A percentile compares a stretch with the other conserved stretches of the same genome.
Conservation (phyloP, 768 basidiomycete genomes). For the Suillus variegatus region DNA sequence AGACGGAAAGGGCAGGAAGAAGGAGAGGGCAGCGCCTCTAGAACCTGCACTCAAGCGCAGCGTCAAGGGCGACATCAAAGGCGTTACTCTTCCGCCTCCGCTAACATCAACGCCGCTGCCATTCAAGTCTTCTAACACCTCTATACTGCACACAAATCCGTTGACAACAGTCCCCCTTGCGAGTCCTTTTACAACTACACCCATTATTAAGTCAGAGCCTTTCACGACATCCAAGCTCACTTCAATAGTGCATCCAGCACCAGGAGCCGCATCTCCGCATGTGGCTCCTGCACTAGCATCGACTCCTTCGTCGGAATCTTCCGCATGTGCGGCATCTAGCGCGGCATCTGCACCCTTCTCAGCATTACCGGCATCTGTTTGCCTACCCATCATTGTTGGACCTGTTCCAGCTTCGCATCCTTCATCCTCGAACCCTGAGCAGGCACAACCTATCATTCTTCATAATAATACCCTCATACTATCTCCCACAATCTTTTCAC, state of each 20-base stretch:
- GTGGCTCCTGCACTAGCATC: conserved; percentile 20
- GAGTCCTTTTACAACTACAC: conserved; percentile 10
- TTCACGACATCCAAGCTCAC: conserved; percentile 8
- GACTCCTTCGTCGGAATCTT: conserved; percentile 21
- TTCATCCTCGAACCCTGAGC: conserved; percentile 41
- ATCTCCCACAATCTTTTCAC: conserved; percentile 82
- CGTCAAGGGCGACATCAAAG: conserved; percentile 63
- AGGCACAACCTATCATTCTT: conserved; percentile 67
- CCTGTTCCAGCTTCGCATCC: conserved; percentile 69
- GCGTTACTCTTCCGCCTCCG: conserved; percentile 63
- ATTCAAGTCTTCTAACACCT: conserved; percentile 7
- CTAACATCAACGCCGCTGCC: conserved; percentile 64
- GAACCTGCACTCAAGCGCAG: conserved; percentile 74
- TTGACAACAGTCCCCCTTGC: conserved; percentile 12
- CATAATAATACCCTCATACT: conserved; percentile 85
- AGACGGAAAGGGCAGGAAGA: conserved; percentile 51
- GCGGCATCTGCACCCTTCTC: conserved; percentile 25
- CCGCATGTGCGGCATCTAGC: conserved; percentile 16
- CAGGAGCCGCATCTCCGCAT: conserved; percentile 15
- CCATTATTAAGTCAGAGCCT: conserved; percentile 25
- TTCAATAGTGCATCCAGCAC: conserved; percentile 11
- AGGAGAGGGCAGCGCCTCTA: conserved; percentile 52
- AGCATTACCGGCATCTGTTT: conserved; percentile 44
- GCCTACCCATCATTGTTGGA: conserved; percentile 76
- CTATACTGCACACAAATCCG: conserved; percentile 6